Percentiles rank a stretch among this genome's conserved stretches.
These are phyloP conservation scores for Saussurea involucrata DNA, from an alignment of 129 eudicot species.

Conservation along the genomic window DNA sequence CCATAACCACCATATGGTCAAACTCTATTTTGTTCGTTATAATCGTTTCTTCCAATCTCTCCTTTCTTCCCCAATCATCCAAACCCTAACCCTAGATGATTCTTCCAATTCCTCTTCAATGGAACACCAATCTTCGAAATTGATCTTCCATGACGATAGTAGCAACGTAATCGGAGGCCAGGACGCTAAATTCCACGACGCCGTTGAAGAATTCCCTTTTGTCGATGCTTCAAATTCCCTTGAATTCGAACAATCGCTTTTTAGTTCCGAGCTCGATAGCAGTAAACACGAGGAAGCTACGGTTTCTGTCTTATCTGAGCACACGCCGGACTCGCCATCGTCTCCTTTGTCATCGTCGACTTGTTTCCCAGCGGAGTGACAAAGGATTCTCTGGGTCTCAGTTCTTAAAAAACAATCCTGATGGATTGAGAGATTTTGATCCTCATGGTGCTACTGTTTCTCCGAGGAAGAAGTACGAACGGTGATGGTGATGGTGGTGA, in stretches of 20 bases:
- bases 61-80: constrained; percentile 21
- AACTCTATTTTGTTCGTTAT: neutral
- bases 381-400: constrained; percentile 6
- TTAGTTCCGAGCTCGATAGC: no score
- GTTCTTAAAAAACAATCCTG: constrained; percentile 22
- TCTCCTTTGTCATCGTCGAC: constrained; percentile 55
- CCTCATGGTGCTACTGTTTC: neutral
- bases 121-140: constrained; percentile 31
- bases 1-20: no score
- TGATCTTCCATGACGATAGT: constrained; percentile 12
- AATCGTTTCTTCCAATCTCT: neutral
- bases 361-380: constrained; percentile 10
- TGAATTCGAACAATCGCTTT: constrained; percentile 15
- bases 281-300: constrained; percentile 1
- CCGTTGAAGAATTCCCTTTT: constrained; percentile 57
- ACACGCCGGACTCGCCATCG: constrained; percentile 11
- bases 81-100: no score
- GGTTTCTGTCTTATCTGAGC: constrained; percentile 18
- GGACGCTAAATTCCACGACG: constrained; percentile 31
- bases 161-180: constrained; percentile 8
- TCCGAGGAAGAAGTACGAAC: constrained; percentile 20
- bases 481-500: no score
- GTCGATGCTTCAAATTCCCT: constrained; percentile 20
- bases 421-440: constrained; percentile 9
- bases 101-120: constrained; percentile 23